phyloP scores from a whole-genome alignment of 305 asterid species.

The Fraxinus floribunda region DNA sequence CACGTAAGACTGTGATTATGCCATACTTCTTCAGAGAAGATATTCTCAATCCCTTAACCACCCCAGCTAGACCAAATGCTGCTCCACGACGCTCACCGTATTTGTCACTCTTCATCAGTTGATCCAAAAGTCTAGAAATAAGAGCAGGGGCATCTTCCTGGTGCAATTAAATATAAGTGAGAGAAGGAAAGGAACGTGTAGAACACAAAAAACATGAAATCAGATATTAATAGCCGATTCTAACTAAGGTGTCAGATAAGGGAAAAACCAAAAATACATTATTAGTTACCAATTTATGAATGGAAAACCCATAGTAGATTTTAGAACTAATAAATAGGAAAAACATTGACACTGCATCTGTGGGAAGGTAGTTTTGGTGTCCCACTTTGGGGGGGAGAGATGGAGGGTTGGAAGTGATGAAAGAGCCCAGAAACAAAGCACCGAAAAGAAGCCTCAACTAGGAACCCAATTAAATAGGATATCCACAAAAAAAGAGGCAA shows the following conservation, averaged over 20 bases:
- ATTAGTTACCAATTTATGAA: not conserved
- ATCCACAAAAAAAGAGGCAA: not conserved
- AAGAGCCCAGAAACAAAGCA: not conserved
- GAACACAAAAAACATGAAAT: not conserved
- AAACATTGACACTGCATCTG: not conserved
- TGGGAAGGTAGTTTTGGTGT: not conserved
- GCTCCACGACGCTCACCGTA: constrained; percentile 99
- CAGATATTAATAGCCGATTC: not conserved
- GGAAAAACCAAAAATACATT: not conserved
- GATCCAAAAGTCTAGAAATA: constrained; percentile 75
- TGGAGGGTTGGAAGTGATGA: not conserved
- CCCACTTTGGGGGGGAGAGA: not conserved
- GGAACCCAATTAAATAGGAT: not conserved
- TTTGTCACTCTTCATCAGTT: constrained; percentile 93
- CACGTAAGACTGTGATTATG: constrained; percentile 57
- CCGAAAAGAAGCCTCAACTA: not conserved
- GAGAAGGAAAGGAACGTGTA: not conserved
- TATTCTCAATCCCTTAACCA: constrained; percentile 86
- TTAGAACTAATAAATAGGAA: not conserved
- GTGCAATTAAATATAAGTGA: constrained; percentile 20
- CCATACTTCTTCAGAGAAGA: constrained; percentile 83
- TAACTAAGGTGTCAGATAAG: not conserved
- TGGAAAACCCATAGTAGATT: not conserved
- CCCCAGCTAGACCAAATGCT: constrained; percentile 98
- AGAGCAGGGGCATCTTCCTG: constrained; percentile 93